Conservation (phyloP, 768 basidiomycete species). For the Trametes punicea region DNA sequence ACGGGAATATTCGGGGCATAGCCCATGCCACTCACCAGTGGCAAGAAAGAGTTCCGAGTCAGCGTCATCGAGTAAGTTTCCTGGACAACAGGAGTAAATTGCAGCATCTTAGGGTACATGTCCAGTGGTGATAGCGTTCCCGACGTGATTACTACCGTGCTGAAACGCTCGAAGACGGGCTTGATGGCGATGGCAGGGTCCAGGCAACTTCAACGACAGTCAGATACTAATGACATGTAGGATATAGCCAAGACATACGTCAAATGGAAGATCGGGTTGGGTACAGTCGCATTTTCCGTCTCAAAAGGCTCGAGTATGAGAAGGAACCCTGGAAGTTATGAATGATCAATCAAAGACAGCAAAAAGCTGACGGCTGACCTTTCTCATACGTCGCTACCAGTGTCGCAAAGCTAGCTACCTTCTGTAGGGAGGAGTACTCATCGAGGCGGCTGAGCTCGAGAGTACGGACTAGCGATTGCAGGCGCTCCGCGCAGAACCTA, state of each 20-base stretch:
- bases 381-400: slow-evolving; percentile 98
- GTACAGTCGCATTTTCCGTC: slow-evolving; percentile 97
- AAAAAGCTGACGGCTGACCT: slow-evolving; percentile 45
- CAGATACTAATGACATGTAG: slow-evolving; percentile 13
- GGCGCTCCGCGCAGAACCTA: slow-evolving; percentile 94
- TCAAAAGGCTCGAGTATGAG: slow-evolving; percentile 98
- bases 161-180: slow-evolving; percentile 97
- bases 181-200: slow-evolving; percentile 97
- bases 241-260: slow-evolving; percentile 52
- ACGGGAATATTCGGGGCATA: neutral
- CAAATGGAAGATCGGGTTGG: slow-evolving; percentile 97
- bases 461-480: slow-evolving; percentile 92
- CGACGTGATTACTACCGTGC: slow-evolving; percentile 96
- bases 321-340: slow-evolving; percentile 68
- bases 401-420: slow-evolving; percentile 94
- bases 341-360: neutral
- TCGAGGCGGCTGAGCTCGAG: slow-evolving; percentile 86
- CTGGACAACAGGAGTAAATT: slow-evolving; percentile 94
- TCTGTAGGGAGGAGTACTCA: slow-evolving; percentile 89
- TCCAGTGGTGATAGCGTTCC: slow-evolving; percentile 98
- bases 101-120: slow-evolving; percentile 99
- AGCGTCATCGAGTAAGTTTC: slow-evolving; percentile 98
- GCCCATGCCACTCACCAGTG: slow-evolving; percentile 59
- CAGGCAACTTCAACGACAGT: slow-evolving; percentile 64
- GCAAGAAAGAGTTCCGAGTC: slow-evolving; percentile 92